Conservation (phyloP, 176 grass and related monocot species). For the Bromus sterilis region DNA sequence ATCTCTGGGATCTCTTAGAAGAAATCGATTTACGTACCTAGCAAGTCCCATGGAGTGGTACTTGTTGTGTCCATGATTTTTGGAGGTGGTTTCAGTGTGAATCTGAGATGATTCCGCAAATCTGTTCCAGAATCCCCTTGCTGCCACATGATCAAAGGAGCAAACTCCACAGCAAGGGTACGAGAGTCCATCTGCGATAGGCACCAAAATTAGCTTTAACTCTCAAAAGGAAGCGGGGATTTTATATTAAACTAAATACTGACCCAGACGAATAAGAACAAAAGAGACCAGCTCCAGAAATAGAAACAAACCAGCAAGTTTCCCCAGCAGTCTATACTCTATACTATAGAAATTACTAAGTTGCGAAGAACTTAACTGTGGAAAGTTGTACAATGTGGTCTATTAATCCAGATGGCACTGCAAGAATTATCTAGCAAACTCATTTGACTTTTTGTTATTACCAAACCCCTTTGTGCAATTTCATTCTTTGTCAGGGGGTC, state of each 20-base stretch:
- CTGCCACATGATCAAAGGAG: slow-evolving; percentile 84
- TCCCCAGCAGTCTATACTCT: neutral
- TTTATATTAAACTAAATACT: neutral
- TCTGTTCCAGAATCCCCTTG: slow-evolving; percentile 79
- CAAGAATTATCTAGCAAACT: neutral
- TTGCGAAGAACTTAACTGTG: neutral
- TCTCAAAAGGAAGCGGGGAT: neutral
- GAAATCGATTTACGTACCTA: slow-evolving; percentile 36
- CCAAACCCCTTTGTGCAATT: too few relatives aligned
- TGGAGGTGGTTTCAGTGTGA: slow-evolving; percentile 56
- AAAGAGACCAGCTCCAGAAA: neutral
- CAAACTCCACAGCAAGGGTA: slow-evolving; percentile 87
- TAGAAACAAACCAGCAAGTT: neutral
- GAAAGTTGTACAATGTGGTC: neutral
- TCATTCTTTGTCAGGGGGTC: too few relatives aligned
- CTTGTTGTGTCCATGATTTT: slow-evolving; percentile 63
- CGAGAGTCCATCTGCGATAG: slow-evolving; percentile 85
- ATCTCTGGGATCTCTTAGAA: neutral
- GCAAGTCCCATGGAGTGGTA: slow-evolving; percentile 38
- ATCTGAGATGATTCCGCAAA: slow-evolving; percentile 58
- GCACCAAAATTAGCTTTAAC: neutral
- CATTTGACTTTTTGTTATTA: too few relatives aligned
- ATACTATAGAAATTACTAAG: slow-evolving; percentile 5
- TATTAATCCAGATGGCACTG: neutral
- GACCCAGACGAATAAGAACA: neutral